Evolutionary conservation across 495 filamentous ascomycete genomes (phyloP), one percentile per base, ranked within the genome.

Genomic region (Penicillium daleae): DNA sequence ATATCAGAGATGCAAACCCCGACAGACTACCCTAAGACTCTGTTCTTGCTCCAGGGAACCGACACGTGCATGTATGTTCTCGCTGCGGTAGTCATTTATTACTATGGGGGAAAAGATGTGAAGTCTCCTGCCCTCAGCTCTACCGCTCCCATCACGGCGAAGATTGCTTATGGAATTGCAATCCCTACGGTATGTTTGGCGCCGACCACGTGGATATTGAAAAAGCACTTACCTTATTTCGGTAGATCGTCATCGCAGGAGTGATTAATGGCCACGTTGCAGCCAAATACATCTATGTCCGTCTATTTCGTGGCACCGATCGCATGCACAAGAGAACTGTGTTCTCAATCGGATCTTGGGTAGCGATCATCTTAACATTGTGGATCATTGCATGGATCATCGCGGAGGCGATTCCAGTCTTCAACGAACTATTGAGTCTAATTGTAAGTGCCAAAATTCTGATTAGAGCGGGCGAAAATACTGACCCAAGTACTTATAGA

Each of bases 1-100:
- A 87, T 88, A 65, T 80, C 85, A 56, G 89, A 92, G 69, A 83
- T 91, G 77, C 80, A 86, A 66, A 82, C 82, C 0, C 87, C 87
- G 0, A 63, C 67, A 35, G 81, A 88, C 61, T 89, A 79, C 66
- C 75, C 76, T 26, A 88, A 87, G 71, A 78, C 87, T 4, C 80
- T 90, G 33, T 75, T 74, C 46, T 58, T 82, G 9, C 82, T 89
- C 2, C 86, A 87, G 60, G 59, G 77, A 57, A 78, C 80, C 24
- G 86, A 88, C 64, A 86, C 82, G 17, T 58, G 77, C 59, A 81
- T 90, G 42, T 91, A 92, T 70, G 12, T 69, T 22, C 62, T 72
- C 17, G 59, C 66, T 0, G 57, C 67, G 6, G 62, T 74, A 1
- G 66, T 71, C 12, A 84, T 90, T 58, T 92, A 92, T 74, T 71